Percentiles rank a stretch among this genome's conserved stretches.
Evolutionary conservation across 2,329 filamentous ascomycete genomes (phyloP).

Genomic region (Epicoccum sorghinum): DNA sequence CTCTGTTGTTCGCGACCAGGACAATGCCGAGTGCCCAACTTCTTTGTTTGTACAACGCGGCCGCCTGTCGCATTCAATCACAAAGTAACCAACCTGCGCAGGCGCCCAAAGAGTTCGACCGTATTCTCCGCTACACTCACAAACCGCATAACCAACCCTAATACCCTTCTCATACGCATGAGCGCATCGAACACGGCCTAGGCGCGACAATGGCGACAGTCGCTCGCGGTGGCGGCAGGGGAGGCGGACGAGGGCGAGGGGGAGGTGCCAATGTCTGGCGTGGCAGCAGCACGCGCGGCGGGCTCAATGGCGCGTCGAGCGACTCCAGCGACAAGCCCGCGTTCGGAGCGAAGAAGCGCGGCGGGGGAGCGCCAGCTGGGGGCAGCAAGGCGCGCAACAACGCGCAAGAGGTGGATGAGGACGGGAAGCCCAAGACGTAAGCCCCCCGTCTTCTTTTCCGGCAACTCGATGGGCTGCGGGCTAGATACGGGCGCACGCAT

Average conservation of each 20-base stretch:
- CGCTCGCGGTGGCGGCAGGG: constrained; percentile 29
- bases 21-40: background rate
- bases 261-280: constrained; percentile 17
- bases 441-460: constrained; percentile 9
- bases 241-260: constrained; percentile 29
- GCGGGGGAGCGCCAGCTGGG: constrained; percentile 6
- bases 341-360: constrained; percentile 14
- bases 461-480: constrained; percentile 4
- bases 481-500: background rate
- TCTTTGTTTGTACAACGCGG: constrained; percentile 29
- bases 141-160: background rate
- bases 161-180: constrained; percentile 15
- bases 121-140: no score
- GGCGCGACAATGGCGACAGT: constrained; percentile 38
- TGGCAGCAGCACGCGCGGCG: constrained; percentile 20
- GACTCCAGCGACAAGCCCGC: constrained; percentile 5
- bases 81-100: constrained; percentile 24
- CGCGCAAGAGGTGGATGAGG: constrained; percentile 8
- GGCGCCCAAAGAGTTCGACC: background rate
- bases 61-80: constrained; percentile 26
- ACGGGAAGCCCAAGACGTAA: constrained; percentile 11
- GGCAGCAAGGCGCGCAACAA: constrained; percentile 1
- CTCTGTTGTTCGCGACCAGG: constrained; percentile 19
- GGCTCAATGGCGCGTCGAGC: constrained; percentile 19
- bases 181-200: constrained; percentile 13